Conservation (phyloP, 2,329 filamentous ascomycete species). For the Madurella mycetomatis region DNA sequence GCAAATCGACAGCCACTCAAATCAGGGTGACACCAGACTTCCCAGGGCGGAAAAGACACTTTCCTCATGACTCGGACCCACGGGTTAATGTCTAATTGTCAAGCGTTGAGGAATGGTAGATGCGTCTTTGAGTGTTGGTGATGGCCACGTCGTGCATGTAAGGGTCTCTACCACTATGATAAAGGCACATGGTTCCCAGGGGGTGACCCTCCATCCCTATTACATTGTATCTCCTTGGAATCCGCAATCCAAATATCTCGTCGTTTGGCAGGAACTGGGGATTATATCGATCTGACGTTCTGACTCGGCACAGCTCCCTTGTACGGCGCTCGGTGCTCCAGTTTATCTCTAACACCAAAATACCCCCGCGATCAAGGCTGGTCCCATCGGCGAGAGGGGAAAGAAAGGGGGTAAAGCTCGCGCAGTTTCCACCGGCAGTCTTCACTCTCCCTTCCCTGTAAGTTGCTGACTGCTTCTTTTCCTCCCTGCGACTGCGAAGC, state of each 20-base stretch:
- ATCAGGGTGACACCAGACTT: constrained; percentile 19
- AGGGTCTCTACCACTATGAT: constrained; percentile 9
- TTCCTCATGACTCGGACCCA: constrained; percentile 12
- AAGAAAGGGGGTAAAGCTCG: not conserved
- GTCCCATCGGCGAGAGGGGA: constrained; percentile 5
- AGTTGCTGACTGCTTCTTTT: not conserved
- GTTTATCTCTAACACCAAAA: constrained; percentile 19
- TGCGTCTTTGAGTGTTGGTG: constrained; percentile 8
- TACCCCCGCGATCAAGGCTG: constrained; percentile 12
- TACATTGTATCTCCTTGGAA: constrained; percentile 4
- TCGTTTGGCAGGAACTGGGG: constrained; percentile 1
- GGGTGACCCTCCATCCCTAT: constrained; percentile 6
- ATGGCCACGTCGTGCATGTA: constrained; percentile 12
- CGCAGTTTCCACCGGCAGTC: not conserved
- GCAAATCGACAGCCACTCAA: constrained; percentile 27
- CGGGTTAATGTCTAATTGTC: constrained; percentile 18
- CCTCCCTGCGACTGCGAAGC: too few species aligned
- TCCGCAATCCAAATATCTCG: constrained; percentile 8
- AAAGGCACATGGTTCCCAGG: constrained; percentile 10
- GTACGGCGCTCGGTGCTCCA: constrained; percentile 17
- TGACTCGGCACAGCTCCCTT: constrained; percentile 18
- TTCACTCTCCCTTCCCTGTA: constrained; percentile 4
- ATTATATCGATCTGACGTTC: constrained; percentile 6
- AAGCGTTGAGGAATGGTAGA: constrained; percentile 1
- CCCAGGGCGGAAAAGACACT: constrained; percentile 11